Percentiles rank a stretch among this genome's conserved stretches.
Evolutionary conservation across 805 yeast species (phyloP).

Genomic region (Starmerella davenportii): DNA sequence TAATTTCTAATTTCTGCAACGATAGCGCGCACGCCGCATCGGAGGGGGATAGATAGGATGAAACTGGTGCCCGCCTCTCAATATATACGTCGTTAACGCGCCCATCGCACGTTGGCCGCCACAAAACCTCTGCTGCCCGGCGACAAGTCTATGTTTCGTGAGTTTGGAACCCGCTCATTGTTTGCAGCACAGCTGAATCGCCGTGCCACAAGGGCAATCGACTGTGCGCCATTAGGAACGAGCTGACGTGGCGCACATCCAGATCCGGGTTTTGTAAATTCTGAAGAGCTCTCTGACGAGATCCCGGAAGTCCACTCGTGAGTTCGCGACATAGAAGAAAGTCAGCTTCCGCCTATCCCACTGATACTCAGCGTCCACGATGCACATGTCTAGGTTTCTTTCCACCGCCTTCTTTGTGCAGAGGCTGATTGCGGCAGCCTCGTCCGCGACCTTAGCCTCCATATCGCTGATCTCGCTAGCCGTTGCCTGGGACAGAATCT

Average conservation of each 20-base stretch:
- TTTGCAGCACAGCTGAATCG: too few relatives aligned
- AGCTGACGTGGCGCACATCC: conserved; percentile 57
- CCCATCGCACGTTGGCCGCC: too few relatives aligned
- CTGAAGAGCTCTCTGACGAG: conserved; percentile 58
- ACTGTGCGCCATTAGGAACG: conserved; percentile 2
- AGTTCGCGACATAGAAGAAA: conserved; percentile 46
- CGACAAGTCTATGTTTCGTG: too few relatives aligned
- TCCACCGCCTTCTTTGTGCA: conserved; percentile 42
- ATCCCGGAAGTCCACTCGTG: conserved; percentile 61
- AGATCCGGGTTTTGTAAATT: conserved; percentile 60
- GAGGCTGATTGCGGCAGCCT: conserved; percentile 45
- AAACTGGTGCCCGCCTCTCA: too few relatives aligned
- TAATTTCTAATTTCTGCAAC: too few relatives aligned
- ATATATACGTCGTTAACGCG: too few relatives aligned
- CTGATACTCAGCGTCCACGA: conserved; percentile 68
- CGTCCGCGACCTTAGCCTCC: conserved; percentile 43
- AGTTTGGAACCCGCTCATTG: too few relatives aligned
- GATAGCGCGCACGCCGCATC: too few relatives aligned
- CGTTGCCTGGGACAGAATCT: conserved; percentile 45
- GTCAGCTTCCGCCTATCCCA: conserved; percentile 71
- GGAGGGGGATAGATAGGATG: too few relatives aligned
- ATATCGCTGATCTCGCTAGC: conserved; percentile 43
- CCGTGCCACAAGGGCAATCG: too few relatives aligned
- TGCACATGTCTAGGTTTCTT: conserved; percentile 34
- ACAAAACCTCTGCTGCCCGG: too few relatives aligned